Evolutionary conservation across 2,329 filamentous ascomycete species (phyloP).

Genomic region (Lasiodiplodia theobromae): DNA sequence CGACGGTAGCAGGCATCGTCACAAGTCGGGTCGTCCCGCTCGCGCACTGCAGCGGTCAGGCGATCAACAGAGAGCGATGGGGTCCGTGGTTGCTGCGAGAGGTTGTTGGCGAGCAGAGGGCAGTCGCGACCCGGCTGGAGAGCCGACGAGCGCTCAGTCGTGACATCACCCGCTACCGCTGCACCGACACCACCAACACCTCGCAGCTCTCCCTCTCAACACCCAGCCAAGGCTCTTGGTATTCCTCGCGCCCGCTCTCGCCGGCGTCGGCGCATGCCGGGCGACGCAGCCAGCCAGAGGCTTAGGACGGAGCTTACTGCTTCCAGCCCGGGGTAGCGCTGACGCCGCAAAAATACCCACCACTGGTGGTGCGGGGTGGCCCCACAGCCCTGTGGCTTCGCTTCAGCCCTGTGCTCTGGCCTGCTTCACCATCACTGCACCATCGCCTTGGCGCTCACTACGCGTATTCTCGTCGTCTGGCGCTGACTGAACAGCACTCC

Average conservation of each 20-base stretch:
- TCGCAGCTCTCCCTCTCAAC: not conserved
- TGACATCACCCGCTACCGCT: not conserved
- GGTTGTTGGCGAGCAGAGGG: not conserved
- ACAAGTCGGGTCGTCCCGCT: slow-evolving; percentile 20
- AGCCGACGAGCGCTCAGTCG: slow-evolving; percentile 5
- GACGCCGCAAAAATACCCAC: slow-evolving; percentile 22
- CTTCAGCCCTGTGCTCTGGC: slow-evolving; percentile 7
- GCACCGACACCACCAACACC: slow-evolving; percentile 3
- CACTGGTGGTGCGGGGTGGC: slow-evolving; percentile 3
- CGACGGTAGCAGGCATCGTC: slow-evolving; percentile 1
- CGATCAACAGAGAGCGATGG: not conserved
- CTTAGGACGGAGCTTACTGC: not conserved
- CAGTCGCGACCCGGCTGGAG: slow-evolving; percentile 12
- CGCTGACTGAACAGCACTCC: not conserved
- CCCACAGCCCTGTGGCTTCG: slow-evolving; percentile 19
- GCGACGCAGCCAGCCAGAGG: not conserved
- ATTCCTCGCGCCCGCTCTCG: not conserved
- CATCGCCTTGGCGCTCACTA: not conserved
- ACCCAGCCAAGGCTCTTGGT: not conserved
- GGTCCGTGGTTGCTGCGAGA: not conserved
- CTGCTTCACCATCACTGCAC: not conserved
- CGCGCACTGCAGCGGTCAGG: not conserved
- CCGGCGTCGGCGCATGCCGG: not conserved
- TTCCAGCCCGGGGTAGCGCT: slow-evolving; percentile 2
- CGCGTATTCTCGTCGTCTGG: not conserved